Conservation (phyloP, 495 filamentous ascomycete genomes). For the Tuber borchii region DNA sequence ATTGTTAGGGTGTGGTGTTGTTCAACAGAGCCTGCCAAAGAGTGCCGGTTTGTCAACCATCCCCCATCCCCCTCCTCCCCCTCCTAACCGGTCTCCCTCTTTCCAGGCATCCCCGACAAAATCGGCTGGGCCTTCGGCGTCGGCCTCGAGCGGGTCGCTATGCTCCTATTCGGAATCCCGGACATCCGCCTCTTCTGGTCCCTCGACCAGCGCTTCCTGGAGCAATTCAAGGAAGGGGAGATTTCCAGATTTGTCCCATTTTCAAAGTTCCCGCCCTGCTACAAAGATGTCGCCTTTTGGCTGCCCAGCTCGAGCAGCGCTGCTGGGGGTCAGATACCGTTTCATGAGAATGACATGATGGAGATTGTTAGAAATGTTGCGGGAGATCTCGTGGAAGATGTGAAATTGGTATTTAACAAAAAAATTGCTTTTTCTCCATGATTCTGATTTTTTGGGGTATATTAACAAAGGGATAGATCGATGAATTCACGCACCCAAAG, state of each 20-base stretch:
- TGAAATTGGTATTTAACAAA: slow-evolving; percentile 49
- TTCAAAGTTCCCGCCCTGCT: slow-evolving; percentile 69
- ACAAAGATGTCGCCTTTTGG: slow-evolving; percentile 95
- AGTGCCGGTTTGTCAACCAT: slow-evolving; percentile 52
- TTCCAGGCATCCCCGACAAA: slow-evolving; percentile 55
- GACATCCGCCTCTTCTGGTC: slow-evolving; percentile 99
- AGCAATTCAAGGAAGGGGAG: slow-evolving; percentile 58
- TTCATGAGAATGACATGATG: slow-evolving; percentile 97
- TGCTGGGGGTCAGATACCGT: slow-evolving; percentile 46
- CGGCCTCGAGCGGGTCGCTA: slow-evolving; percentile 87
- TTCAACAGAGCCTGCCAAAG: slow-evolving; percentile 68
- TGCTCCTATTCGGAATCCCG: slow-evolving; percentile 90
- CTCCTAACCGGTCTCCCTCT: background rate
- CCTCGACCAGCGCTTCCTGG: slow-evolving; percentile 68
- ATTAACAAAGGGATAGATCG: slow-evolving; percentile 45
- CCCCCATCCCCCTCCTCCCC: background rate
- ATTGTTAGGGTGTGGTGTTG: slow-evolving; percentile 86
- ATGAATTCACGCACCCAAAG: slow-evolving; percentile 86
- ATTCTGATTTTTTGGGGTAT: background rate
- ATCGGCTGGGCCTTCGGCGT: slow-evolving; percentile 95
- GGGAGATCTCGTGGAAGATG: slow-evolving; percentile 81
- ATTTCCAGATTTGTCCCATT: slow-evolving; percentile 73
- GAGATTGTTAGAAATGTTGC: slow-evolving; percentile 75
- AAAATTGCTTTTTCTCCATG: background rate
- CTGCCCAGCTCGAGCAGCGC: slow-evolving; percentile 51